A percentile compares a stretch with the other conserved stretches of the same genome.
Conservation (phyloP, 179 eudicot genomes). For the Patellifolia procumbens region DNA sequence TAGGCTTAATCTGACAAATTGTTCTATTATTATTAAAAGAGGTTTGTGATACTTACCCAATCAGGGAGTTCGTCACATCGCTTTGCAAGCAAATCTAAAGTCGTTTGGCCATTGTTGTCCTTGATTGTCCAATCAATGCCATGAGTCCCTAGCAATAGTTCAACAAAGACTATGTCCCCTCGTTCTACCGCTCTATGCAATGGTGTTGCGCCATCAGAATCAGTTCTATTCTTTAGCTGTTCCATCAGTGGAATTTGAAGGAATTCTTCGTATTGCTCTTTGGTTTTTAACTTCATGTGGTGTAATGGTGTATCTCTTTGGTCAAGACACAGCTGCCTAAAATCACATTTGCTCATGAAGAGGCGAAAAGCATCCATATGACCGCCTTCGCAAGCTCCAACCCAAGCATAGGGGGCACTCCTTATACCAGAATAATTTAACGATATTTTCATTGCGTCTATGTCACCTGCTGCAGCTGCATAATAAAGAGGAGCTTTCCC, state of each 20-base stretch:
- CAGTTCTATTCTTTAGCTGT: background rate
- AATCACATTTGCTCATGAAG: background rate
- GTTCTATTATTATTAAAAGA: no score
- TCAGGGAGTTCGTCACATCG: constrained; percentile 2
- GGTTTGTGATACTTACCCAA: no score
- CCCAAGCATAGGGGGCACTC: background rate
- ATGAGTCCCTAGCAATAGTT: background rate
- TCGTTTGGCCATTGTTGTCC: background rate
- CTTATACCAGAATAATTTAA: no score
- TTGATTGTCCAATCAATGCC: background rate
- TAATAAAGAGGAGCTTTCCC: background rate
- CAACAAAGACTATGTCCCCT: background rate
- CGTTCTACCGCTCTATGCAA: constrained; percentile 8
- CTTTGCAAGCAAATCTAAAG: background rate
- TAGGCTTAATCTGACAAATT: no score
- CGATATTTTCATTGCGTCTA: background rate
- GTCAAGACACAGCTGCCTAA: background rate
- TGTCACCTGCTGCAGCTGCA: background rate
- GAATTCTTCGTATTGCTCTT: background rate
- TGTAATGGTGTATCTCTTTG: constrained; percentile 6
- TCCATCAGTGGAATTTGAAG: background rate
- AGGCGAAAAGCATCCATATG: background rate
- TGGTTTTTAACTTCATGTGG: background rate
- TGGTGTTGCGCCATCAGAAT: constrained; percentile 2
- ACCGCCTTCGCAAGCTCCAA: background rate